Conservation (phyloP, 2,329 filamentous ascomycete genomes). For the Colletotrichum zoysiae region DNA sequence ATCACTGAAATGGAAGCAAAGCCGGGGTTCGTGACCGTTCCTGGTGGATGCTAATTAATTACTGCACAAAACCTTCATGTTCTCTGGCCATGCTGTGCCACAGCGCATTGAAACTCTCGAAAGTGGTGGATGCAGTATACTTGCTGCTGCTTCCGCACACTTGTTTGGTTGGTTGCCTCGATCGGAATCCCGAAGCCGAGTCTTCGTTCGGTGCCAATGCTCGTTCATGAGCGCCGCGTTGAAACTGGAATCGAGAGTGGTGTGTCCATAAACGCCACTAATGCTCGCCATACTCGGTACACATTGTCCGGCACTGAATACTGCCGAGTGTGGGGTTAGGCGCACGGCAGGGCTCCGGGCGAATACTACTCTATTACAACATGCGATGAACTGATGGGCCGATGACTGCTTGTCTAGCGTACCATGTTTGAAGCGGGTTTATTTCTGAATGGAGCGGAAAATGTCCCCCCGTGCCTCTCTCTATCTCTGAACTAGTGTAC, state of each 20-base stretch:
- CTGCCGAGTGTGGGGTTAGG: background rate
- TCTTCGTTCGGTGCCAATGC: background rate
- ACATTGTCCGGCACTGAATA: background rate
- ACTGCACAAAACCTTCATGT: background rate
- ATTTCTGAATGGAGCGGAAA: background rate
- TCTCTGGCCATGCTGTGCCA: background rate
- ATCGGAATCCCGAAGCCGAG: background rate
- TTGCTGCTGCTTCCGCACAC: too few species aligned
- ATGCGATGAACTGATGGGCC: background rate
- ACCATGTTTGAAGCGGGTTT: background rate
- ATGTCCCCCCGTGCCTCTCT: background rate
- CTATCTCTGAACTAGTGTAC: background rate
- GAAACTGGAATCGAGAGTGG: too few species aligned
- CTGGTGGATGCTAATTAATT: background rate
- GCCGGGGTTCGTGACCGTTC: background rate
- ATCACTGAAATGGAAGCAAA: background rate
- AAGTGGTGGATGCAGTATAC: background rate
- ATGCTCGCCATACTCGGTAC: background rate
- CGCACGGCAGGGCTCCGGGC: background rate
- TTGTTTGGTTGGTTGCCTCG: background rate
- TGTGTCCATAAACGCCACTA: background rate
- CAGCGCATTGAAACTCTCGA: background rate
- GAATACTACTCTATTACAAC: background rate
- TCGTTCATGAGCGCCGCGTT: background rate
- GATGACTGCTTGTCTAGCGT: background rate